Conservation (phyloP, 805 yeast species). For the Candida dendrica region DNA sequence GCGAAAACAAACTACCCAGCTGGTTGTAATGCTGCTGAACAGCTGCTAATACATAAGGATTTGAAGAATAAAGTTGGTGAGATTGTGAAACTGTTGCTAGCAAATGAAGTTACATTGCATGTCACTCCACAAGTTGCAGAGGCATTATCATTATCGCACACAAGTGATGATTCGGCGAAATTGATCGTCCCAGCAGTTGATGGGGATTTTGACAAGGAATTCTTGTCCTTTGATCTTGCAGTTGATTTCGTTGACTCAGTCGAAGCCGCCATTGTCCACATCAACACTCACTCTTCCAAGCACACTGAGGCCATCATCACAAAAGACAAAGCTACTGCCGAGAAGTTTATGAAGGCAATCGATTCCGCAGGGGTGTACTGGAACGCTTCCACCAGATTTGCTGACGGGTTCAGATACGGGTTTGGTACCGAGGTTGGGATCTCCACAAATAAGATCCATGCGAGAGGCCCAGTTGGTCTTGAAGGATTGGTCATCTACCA, state of each 20-base stretch:
- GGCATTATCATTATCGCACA: slow-evolving; percentile 22
- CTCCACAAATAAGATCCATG: slow-evolving; percentile 93
- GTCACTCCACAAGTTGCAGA: slow-evolving; percentile 43
- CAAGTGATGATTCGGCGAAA: slow-evolving; percentile 13
- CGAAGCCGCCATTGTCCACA: slow-evolving; percentile 74
- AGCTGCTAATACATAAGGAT: slow-evolving; percentile 55
- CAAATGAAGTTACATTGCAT: slow-evolving; percentile 69
- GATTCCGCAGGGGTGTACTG: slow-evolving; percentile 97
- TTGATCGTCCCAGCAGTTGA: slow-evolving; percentile 43
- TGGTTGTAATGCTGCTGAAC: slow-evolving; percentile 97
- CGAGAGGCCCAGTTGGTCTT: slow-evolving; percentile 97
- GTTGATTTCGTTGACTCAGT: slow-evolving; percentile 54
- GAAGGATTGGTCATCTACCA: slow-evolving; percentile 96
- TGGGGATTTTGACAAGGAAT: slow-evolving; percentile 77
- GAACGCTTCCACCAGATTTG: slow-evolving; percentile 96
- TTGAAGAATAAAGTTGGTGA: slow-evolving; percentile 28
- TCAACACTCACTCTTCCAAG: slow-evolving; percentile 87
- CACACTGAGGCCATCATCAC: slow-evolving; percentile 94
- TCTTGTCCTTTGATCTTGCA: slow-evolving; percentile 75
- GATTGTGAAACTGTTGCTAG: slow-evolving; percentile 40
- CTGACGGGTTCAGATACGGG: slow-evolving; percentile 97
- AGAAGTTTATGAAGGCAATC: slow-evolving; percentile 70
- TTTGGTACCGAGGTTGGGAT: slow-evolving; percentile 99
- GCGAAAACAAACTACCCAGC: slow-evolving; percentile 96
- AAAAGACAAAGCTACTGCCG: slow-evolving; percentile 62